phyloP scores from a whole-genome alignment of 148 eudicot species.

The Rhododendron williamsianum region DNA sequence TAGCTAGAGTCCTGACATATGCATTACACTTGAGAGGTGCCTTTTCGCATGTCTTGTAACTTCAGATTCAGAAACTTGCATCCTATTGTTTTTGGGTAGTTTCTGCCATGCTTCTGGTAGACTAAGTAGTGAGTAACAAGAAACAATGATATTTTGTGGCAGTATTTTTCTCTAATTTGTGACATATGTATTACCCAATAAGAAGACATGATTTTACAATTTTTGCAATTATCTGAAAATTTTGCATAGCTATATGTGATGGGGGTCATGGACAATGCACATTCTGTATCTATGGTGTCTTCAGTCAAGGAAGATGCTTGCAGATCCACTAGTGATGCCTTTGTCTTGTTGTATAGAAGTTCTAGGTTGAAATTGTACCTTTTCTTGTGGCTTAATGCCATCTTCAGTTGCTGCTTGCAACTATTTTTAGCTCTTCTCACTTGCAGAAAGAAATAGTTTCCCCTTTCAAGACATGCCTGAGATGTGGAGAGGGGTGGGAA shows the following conservation, averaged over 20 bases:
- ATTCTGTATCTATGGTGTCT: background rate
- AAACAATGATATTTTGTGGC: background rate
- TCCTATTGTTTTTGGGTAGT: background rate
- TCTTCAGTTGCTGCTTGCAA: conserved; percentile 4
- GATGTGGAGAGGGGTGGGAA: background rate
- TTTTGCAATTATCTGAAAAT: background rate
- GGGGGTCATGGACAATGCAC: background rate
- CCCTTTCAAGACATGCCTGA: background rate
- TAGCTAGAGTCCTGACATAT: background rate
- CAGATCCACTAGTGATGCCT: background rate
- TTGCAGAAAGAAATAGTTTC: background rate
- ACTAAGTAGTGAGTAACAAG: background rate
- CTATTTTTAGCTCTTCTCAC: background rate
- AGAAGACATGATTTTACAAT: background rate
- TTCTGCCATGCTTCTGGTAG: background rate
- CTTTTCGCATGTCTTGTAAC: background rate
- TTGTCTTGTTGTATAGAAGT: background rate
- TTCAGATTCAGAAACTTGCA: background rate
- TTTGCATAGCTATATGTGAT: background rate
- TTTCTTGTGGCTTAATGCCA: background rate
- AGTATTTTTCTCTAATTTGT: background rate
- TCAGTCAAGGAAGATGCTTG: background rate
- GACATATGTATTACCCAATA: background rate
- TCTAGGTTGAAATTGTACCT: background rate
- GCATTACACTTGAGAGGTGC: background rate